Percentiles rank a stretch among this genome's conserved stretches.
These are phyloP conservation scores for Xerophyta viscosa DNA, from an alignment of 106 monocot species.

Conservation along the genomic window DNA sequence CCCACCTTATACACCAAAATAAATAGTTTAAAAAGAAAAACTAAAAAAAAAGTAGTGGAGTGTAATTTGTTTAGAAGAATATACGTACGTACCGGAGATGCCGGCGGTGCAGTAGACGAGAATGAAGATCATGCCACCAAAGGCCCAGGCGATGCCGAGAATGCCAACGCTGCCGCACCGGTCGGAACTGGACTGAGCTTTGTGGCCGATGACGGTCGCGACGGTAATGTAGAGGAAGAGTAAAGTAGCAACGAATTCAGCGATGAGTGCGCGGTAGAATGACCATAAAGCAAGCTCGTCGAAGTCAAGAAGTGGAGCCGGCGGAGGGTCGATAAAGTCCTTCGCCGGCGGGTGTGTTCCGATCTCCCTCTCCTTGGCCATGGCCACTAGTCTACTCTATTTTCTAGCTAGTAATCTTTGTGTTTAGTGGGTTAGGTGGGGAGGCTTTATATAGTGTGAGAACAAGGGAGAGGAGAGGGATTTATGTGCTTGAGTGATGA, in stretches of 20 bases:
- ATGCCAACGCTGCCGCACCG: constrained; percentile 6
- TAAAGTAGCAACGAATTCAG: constrained; percentile 42
- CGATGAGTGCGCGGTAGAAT: constrained; percentile 46
- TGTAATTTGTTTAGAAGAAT: no score
- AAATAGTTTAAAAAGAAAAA: no score
- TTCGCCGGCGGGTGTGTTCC: constrained; percentile 7
- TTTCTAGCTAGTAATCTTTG: no score
- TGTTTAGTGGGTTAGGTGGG: no score
- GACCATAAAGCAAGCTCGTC: constrained; percentile 36
- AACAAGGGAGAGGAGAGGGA: no score
- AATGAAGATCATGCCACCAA: constrained; percentile 67
- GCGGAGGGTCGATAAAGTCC: constrained; percentile 48
- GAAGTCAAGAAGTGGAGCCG: constrained; percentile 25
- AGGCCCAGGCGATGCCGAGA: constrained; percentile 7
- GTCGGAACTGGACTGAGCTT: constrained; percentile 10
- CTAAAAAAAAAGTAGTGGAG: no score
- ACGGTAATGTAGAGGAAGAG: constrained; percentile 40
- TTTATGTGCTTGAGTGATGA: no score
- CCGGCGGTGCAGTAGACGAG: constrained; percentile 99
- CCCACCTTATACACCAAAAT: background rate
- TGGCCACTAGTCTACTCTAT: no score
- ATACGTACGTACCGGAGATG: constrained; percentile 76
- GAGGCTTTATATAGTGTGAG: no score
- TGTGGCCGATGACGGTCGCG: constrained; percentile 45
- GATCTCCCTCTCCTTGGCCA: constrained; percentile 32